phyloP scores from a whole-genome alignment of 164 flowering plant species.

The Platanus orientalis region DNA sequence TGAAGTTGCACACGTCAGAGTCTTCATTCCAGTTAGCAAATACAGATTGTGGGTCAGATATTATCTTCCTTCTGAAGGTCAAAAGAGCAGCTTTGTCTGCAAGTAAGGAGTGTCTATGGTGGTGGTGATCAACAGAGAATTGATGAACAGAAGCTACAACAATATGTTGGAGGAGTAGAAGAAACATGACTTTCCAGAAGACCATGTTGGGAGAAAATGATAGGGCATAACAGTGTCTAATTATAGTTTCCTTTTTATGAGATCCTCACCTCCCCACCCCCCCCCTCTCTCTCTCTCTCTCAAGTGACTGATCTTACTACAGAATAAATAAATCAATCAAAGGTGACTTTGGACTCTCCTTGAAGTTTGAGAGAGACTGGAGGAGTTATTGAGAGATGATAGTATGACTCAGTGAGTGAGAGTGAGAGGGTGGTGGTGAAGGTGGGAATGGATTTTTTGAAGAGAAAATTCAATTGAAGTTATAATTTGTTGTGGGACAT shows the following conservation, averaged over 20 bases:
- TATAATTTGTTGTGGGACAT: slow-evolving; percentile 9
- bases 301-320: neutral
- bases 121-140: slow-evolving; percentile 4
- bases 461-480: neutral
- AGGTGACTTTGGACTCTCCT: neutral
- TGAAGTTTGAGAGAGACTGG: neutral
- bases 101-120: slow-evolving; percentile 19
- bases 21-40: slow-evolving; percentile 38
- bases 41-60: slow-evolving; percentile 24
- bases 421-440: neutral
- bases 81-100: slow-evolving; percentile 47
- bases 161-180: slow-evolving; percentile 26
- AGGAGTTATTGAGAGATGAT: neutral
- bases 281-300: neutral
- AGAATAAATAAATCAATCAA: neutral
- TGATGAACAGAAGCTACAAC: neutral
- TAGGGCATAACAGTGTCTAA: slow-evolving; percentile 1
- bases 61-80: slow-evolving; percentile 28
- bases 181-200: slow-evolving; percentile 10
- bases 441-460: neutral
- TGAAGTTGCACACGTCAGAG: slow-evolving; percentile 35
- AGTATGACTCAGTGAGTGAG: neutral
- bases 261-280: neutral
- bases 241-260: neutral
- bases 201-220: slow-evolving; percentile 15